Conservation (phyloP, 257 asterid species). For the Misopates orontium region DNA sequence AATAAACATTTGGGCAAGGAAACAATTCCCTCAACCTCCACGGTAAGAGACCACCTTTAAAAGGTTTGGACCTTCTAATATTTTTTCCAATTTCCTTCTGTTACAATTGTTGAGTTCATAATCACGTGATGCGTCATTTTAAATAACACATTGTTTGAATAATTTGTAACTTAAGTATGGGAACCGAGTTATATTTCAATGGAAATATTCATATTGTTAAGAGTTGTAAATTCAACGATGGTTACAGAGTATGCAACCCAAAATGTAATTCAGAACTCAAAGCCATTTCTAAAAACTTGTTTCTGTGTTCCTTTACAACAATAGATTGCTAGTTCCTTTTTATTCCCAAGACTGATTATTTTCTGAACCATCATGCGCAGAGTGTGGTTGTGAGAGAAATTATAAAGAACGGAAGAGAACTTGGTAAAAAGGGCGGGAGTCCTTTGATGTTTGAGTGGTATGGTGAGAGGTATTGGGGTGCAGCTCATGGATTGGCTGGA, state of each 20-base stretch:
- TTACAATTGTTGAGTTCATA: too few species aligned
- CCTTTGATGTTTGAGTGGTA: constrained; percentile 72
- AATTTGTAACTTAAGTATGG: too few species aligned
- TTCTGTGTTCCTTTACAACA: not conserved
- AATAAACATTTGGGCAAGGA: constrained; percentile 57
- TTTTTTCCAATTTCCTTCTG: too few species aligned
- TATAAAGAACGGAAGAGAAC: constrained; percentile 51
- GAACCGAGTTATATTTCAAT: too few species aligned
- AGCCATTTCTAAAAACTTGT: not conserved
- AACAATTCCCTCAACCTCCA: constrained; percentile 46
- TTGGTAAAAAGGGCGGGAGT: constrained; percentile 47
- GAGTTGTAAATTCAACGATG: too few species aligned
- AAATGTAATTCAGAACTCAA: too few species aligned
- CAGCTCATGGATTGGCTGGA: constrained; percentile 90
- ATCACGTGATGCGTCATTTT: too few species aligned
- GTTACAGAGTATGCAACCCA: too few species aligned
- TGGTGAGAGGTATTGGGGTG: constrained; percentile 75
- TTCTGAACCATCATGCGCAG: constrained; percentile 31
- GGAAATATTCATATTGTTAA: too few species aligned
- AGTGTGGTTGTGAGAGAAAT: constrained; percentile 45
- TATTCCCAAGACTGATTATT: not conserved
- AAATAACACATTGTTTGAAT: too few species aligned
- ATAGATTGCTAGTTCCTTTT: not conserved
- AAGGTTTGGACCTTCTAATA: too few species aligned
- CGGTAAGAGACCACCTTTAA: constrained; percentile 32